phyloP scores from a whole-genome alignment of 202 grass and related monocot species.

The Panicum virgatum region DNA sequence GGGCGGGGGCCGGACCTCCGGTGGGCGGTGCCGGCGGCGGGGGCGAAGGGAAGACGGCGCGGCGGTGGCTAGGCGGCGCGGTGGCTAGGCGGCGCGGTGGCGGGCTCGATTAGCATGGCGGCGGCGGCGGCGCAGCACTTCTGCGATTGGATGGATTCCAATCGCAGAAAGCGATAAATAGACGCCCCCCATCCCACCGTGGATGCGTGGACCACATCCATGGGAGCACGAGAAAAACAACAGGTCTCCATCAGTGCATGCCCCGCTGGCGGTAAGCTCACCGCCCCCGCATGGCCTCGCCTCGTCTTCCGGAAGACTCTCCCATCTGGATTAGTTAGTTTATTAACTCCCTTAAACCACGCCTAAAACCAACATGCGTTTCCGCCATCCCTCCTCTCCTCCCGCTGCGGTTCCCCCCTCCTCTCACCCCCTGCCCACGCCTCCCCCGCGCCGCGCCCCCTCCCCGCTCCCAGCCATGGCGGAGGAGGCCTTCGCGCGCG shows the following conservation, averaged over 20 bases:
- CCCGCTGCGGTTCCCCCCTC: constrained; percentile 10
- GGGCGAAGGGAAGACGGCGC: no score
- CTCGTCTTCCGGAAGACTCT: background rate
- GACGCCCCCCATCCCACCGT: no score
- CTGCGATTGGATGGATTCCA: no score
- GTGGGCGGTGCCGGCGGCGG: no score
- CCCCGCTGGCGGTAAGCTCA: background rate
- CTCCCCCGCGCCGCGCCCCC: no score
- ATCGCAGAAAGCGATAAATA: no score
- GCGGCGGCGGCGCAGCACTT: no score
- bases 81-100: no score
- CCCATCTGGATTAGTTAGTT: constrained; percentile 10
- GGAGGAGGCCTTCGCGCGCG: constrained; percentile 74
- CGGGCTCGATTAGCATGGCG: no score
- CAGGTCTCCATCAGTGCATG: background rate
- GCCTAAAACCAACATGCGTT: constrained; percentile 9
- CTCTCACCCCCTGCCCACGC: background rate
- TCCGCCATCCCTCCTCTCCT: background rate
- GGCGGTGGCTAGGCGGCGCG: no score
- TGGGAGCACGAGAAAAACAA: background rate
- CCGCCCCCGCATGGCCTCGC: background rate
- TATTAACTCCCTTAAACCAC: constrained; percentile 41
- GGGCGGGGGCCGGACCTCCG: no score
- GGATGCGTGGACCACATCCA: no score
- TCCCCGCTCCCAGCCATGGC: background rate